Evolutionary conservation across 1,139 yeast species (phyloP).

Genomic region (Pichia sp.): DNA sequence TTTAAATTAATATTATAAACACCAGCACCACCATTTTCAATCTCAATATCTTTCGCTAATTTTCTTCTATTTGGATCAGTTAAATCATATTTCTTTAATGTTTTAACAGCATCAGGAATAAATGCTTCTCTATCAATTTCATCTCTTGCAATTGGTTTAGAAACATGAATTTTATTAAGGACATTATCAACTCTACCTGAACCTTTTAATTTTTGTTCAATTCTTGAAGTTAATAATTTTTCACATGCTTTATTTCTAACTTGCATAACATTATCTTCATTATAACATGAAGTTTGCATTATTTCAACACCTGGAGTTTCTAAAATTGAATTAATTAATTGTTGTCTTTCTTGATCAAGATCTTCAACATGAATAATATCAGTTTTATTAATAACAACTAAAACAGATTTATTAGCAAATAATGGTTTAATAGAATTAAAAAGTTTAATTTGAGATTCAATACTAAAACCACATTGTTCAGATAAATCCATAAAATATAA

Average conservation of each 20-base stretch:
- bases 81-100: conserved; percentile 60
- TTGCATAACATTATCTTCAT: conserved; percentile 91
- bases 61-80: conserved; percentile 78
- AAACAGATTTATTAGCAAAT: conserved; percentile 92
- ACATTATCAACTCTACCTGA: conserved; percentile 84
- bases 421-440: conserved; percentile 96
- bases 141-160: conserved; percentile 85
- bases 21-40: conserved; percentile 98
- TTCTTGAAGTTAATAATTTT: conserved; percentile 87
- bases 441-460: conserved; percentile 94
- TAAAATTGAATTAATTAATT: conserved; percentile 56
- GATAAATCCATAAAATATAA: conserved; percentile 96
- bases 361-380: conserved; percentile 86
- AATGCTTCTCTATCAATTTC: conserved; percentile 70
- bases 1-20: conserved; percentile 89
- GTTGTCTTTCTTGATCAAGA: conserved; percentile 70
- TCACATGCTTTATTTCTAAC: conserved; percentile 98
- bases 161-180: conserved; percentile 91
- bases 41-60: conserved; percentile 84
- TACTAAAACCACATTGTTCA: conserved; percentile 97
- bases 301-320: conserved; percentile 79
- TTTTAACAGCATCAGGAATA: conserved; percentile 71
- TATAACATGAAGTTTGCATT: conserved; percentile 87
- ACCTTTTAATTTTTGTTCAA: conserved; percentile 94
- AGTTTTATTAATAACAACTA: conserved; percentile 92